Conservation (phyloP, 768 basidiomycete species). For the Coprinopsis cinerea region DNA sequence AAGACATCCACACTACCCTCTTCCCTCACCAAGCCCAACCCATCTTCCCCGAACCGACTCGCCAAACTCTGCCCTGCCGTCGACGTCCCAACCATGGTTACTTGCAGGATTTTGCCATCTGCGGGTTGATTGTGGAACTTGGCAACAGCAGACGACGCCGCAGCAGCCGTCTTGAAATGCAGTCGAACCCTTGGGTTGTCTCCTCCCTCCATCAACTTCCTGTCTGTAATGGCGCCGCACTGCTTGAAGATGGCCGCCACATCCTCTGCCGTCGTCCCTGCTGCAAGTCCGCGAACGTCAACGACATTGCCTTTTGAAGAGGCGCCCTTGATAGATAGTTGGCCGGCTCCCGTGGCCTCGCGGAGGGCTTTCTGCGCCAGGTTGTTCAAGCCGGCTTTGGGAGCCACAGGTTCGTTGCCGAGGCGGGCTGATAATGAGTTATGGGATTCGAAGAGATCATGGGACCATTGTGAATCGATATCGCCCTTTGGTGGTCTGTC, state of each 20-base stretch:
- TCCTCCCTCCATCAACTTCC: constrained; percentile 31
- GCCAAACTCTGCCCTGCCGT: constrained; percentile 46
- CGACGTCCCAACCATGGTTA: constrained; percentile 52
- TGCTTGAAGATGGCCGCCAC: constrained; percentile 83
- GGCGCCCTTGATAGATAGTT: constrained; percentile 66
- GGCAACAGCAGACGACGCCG: constrained; percentile 61
- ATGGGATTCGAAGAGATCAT: constrained; percentile 61
- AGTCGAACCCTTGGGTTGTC: constrained; percentile 58
- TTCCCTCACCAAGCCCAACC: constrained; percentile 46
- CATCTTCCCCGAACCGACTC: constrained; percentile 50
- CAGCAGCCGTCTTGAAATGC: constrained; percentile 58
- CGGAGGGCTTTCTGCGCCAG: constrained; percentile 58
- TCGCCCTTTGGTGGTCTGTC: constrained; percentile 60
- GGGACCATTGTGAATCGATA: constrained; percentile 61
- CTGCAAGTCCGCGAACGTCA: constrained; percentile 66
- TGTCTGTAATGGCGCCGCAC: constrained; percentile 59
- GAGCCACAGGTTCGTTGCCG: constrained; percentile 34
- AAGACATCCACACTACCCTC: constrained; percentile 55
- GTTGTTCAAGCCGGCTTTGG: constrained; percentile 44
- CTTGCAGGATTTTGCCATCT: constrained; percentile 69
- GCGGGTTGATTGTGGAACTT: constrained; percentile 80
- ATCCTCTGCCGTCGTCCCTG: constrained; percentile 77
- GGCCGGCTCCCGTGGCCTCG: constrained; percentile 43
- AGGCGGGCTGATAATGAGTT: constrained; percentile 60
- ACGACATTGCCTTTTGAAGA: constrained; percentile 60